Base-by-base conservation (phyloP, 23 red algal species). In the Gracilariopsis chorda region DNA sequence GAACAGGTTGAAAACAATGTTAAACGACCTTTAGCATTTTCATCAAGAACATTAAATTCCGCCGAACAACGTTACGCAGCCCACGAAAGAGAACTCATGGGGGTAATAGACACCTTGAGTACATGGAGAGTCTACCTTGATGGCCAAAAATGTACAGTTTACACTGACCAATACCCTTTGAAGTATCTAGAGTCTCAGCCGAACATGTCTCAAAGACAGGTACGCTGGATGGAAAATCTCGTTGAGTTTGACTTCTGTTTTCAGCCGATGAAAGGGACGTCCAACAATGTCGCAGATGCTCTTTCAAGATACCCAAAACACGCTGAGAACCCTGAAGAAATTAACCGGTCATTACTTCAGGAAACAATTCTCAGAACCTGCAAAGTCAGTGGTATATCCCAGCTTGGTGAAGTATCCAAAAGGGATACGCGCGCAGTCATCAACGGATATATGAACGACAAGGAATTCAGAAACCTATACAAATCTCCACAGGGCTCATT, bases 191-290 rank as follows among this genome's bases (percentile, higher is more conserved):
- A 56, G 2, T 53, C 75, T 4, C 75, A 58, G 20, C 27, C 28
- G 0, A 79, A 79, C 17, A n/a, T 79, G n/a, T 79, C 48, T 24
- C 46, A 79, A 56, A 16, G 75, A 48, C 47, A 79, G n/a, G 75
- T 79, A 8, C 27, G 46, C 20, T 79, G 75, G 75, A 27, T 56
- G 3, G 47, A 79, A 79, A 79, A 0, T 28, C 14, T 79, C 20
- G 47, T 56, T 29, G 46, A 52, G 20, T 79, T 79, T 56, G 47
- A 79, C 16, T 79, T 79, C 47, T 53, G 28, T 9, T 56, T 79
- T 33, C 21, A 56, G 30, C 1, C 75, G 0, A 79, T 79, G 17
- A 35, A 51, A 19, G 39, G 4, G 41, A 79, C n/a, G 28, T 79
- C 28, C 9, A 79, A 79, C 20, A 21, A 33, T 16, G 75, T 79